Base-by-base conservation (phyloP, 768 basidiomycete genomes). In the Tremella mesenterica region DNA sequence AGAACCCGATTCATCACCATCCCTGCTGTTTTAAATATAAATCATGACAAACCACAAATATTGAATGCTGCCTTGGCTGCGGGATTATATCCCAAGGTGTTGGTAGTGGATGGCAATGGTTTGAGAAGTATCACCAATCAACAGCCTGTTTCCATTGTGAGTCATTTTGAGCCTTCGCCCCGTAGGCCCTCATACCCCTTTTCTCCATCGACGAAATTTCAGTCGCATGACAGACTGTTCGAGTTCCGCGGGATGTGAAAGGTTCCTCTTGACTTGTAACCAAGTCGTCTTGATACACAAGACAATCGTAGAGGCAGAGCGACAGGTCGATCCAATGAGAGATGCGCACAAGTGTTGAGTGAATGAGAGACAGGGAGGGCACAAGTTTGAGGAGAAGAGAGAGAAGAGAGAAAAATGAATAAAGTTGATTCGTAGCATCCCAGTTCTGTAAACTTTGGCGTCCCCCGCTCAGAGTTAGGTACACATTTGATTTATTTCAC, bases 41-140 rank as follows among this genome's bases (percentile, higher is more conserved):
- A 91, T 65, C 75, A 72, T 47, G 67, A 71, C 4, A 89, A 86
- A 62, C 70, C 75, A 5, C 73, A 78, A 4, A 73, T 95, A 21
- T 64, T 97, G 49, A 83, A 87, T 58, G 88, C 88, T 3, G 86
- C 88, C 1, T 75, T 99, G 31, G 80, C 82, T 6, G 85, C 88
- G 1, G 89, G 89, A 3, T 73, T 99, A 36, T 97, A 90, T 70
- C 93, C 93, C 4, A 96, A 91, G 72, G 79, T 99, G 26, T 76
- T 97, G 34, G 75, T 77, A 2, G 71, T 89, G n/a, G 87, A 92
- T 50, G 61, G 71, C 39, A 80, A 69, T 53, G 80, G 80, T 13
- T 76, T 95, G 76, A 79, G 80, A 50, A 96, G 88, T 0, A 79
- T 92, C 33, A 79, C 81, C 21, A 95, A 92, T 70, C 88, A 85